Percentiles rank a stretch among this genome's conserved stretches.
Evolutionary conservation across 2,329 filamentous ascomycete species (phyloP).

Genomic region (Diaporthe citriasiana): DNA sequence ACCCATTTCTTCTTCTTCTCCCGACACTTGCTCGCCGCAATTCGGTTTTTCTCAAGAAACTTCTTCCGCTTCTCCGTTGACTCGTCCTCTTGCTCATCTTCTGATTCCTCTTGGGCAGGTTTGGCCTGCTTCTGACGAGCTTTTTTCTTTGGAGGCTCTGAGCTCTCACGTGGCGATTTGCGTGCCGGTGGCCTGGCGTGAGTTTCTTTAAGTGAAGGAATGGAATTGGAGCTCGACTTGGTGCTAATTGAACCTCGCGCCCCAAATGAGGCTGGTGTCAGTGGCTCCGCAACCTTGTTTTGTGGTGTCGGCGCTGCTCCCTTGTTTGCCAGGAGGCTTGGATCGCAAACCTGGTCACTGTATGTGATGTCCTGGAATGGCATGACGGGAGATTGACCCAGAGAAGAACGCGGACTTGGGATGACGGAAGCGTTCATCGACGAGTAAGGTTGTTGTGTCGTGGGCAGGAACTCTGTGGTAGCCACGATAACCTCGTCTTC

Average conservation of each 20-base stretch:
- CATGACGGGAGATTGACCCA: slow-evolving; percentile 30
- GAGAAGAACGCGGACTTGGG: slow-evolving; percentile 24
- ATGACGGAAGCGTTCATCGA: slow-evolving; percentile 5
- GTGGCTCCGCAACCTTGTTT: slow-evolving; percentile 19
- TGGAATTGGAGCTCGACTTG: slow-evolving; percentile 33
- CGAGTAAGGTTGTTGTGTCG: slow-evolving; percentile 8
- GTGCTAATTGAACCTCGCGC: slow-evolving; percentile 25
- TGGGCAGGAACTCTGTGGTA: slow-evolving; percentile 3
- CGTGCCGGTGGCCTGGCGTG: background rate
- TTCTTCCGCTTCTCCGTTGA: slow-evolving; percentile 55
- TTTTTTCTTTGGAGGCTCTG: slow-evolving; percentile 43
- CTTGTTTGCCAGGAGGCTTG: slow-evolving; percentile 26
- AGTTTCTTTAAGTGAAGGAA: slow-evolving; percentile 1
- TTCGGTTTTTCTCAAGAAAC: slow-evolving; percentile 78
- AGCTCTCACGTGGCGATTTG: slow-evolving; percentile 6
- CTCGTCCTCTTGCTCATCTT: slow-evolving; percentile 45
- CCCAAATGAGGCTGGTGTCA: slow-evolving; percentile 29
- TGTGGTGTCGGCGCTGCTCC: background rate
- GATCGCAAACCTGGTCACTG: slow-evolving; percentile 29
- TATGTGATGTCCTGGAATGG: slow-evolving; percentile 22
- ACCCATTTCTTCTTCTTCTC: slow-evolving; percentile 74
- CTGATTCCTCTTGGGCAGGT: slow-evolving; percentile 48
- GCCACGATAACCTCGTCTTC: slow-evolving; percentile 35
- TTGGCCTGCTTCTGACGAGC: slow-evolving; percentile 44
- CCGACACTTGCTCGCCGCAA: slow-evolving; percentile 81